A percentile compares a stretch with the other conserved stretches of the same genome.
Conservation (phyloP, 73 alveolate genomes). For the Stentor coeruleus region DNA sequence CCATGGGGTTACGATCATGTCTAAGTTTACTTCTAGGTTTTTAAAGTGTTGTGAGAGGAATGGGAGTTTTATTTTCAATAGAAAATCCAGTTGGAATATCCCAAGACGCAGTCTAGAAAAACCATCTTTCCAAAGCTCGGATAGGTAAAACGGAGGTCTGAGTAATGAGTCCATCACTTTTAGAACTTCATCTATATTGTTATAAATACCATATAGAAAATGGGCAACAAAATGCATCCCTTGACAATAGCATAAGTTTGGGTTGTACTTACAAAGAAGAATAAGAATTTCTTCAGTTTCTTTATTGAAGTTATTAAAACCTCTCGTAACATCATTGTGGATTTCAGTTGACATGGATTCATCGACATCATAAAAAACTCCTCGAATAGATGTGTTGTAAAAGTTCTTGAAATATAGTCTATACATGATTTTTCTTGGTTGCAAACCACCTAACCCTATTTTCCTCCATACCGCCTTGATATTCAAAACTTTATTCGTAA, state of each 20-base stretch:
- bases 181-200: neutral
- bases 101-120: conserved; percentile 15
- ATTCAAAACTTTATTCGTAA: neutral
- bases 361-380: neutral
- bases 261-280: neutral
- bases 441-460: neutral
- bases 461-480: neutral
- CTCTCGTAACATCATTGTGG: neutral
- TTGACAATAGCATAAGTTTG: neutral
- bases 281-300: conserved; percentile 23
- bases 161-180: neutral
- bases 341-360: neutral
- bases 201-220: neutral
- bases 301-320: neutral
- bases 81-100: conserved; percentile 21
- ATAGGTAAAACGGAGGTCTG: conserved; percentile 5
- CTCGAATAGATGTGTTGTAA: neutral
- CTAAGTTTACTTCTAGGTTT: neutral
- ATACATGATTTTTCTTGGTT: neutral
- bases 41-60: neutral
- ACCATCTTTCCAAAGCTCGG: conserved; percentile 15
- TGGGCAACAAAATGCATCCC: conserved; percentile 17
- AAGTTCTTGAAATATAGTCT: neutral
- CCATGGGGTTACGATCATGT: neutral
- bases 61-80: conserved; percentile 16